phyloP scores from a whole-genome alignment of 768 basidiomycete genomes.

The Leccinum subtestaceum region DNA sequence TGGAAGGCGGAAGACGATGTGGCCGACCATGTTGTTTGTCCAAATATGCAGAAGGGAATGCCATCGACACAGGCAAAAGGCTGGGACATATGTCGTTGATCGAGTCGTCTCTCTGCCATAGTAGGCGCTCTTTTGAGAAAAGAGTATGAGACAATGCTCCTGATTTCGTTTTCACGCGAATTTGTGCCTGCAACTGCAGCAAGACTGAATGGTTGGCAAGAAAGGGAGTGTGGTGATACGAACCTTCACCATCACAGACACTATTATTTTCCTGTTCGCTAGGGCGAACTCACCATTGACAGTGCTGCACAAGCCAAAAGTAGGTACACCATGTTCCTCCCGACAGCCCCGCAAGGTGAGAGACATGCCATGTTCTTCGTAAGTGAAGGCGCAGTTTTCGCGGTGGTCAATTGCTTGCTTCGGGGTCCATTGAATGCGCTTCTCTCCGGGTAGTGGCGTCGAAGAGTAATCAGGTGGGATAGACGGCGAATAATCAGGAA shows the following conservation, averaged over 20 bases:
- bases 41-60: conserved; percentile 29
- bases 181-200: conserved; percentile 25
- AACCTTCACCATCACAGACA: conserved; percentile 31
- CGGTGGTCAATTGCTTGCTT: conserved; percentile 1
- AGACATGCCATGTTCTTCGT: conserved; percentile 30
- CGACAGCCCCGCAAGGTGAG: conserved; percentile 32
- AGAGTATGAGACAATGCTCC: conserved; percentile 12
- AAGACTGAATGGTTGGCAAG: not conserved
- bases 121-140: conserved; percentile 23
- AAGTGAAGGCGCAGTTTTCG: conserved; percentile 29
- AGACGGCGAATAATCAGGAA: conserved; percentile 57
- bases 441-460: conserved; percentile 51
- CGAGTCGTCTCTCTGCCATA: conserved; percentile 23
- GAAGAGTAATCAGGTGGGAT: conserved; percentile 57
- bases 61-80: conserved; percentile 28
- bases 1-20: conserved; percentile 31
- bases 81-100: conserved; percentile 22
- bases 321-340: conserved; percentile 28
- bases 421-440: conserved; percentile 49
- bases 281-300: conserved; percentile 31
- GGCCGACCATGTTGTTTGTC: conserved; percentile 20
- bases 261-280: conserved; percentile 22
- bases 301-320: conserved; percentile 30
- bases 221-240: not conserved
- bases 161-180: conserved; percentile 17